Evolutionary conservation across 1,284 basidiomycete species (phyloP), one percentile per base, ranked within the genome.

Genomic region (Puccinia horiana): DNA sequence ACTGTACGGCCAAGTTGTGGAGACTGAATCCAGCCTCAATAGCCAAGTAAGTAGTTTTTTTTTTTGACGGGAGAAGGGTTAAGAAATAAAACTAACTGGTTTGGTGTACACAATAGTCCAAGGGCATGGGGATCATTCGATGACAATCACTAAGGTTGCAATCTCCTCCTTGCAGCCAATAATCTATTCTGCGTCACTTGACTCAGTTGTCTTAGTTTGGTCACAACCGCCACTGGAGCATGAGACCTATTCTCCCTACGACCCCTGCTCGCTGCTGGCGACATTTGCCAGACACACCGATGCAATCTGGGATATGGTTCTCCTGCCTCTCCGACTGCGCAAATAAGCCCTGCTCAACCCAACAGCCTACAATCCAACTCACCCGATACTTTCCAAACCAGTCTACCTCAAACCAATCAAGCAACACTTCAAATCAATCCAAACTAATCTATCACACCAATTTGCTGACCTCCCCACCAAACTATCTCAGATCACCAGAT

Each of bases 1-100:
- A 99, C 87, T 93, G 91, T 87, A 96, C 95, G 18, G 92, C 98
- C 84, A 99, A 98, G 88, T 91, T 98, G 83, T 99, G 96, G 96
- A 90, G 93, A 83, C 90, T 95, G 35, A 78, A 82, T 37, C 73
- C 81, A 78, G n/a, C 61, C 44, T 70, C 40, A 52, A 63, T 77
- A 29, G 56, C 63, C 32, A 77, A 83, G 81, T 82, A 37, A 79
- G 65, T 69, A 70, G 29, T 58, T 65, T 73, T 58, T 35, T 42
- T 54, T 37, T 81, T 81, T 84, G 84, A 78, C 67, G 82, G 56
- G 83, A 79, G 42, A 42, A 2, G 69, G 37, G 16, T 8, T 4
- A n/a, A 58, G 23, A n/a, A 32, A 69, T 3, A 26, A 14, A 83
- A 82, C 90, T 76, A 90, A 90, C 84, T 89, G 89, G 42, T 91